Base-by-base conservation (phyloP, 139 green algal species). In the Chlamydomonas asymmetrica region DNA sequence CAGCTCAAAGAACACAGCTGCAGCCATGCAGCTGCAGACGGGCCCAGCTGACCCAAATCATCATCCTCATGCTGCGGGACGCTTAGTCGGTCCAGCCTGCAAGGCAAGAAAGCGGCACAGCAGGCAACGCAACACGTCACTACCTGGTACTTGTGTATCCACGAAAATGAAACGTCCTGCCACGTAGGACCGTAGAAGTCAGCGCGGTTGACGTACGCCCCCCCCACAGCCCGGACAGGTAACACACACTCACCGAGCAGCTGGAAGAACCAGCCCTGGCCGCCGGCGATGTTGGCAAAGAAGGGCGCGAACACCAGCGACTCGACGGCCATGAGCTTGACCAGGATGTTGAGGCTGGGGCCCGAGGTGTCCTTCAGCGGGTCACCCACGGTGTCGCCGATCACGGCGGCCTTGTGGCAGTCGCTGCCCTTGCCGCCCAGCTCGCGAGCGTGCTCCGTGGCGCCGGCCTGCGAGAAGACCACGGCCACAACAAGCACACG, bases 311-410 rank as follows among this genome's bases (percentile, higher is more conserved):
- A 91, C 73, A 98, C 94, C 60, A 98, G 86, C 1, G 87, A 95
- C 87, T 98, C 95, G 2, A 99, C 94, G 0, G 95, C 96, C 95
- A 98, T 98, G 32, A 99, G 93, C 92, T 99, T 99, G 84, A 99
- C 94, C 40, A 99, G 88, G 79, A 99, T 99, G 91, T 99, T 99
- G 48, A 99, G 88, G 39, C 93, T 95, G 32, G 95, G 95, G 62
- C 92, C 91, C 27, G 75, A 86, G 60, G 90, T 95, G 62, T 93
- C 95, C 91, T 99, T 99, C 20, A 99, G 92, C 25, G 96, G 96
- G 80, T 98, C 94, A 48, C 94, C 96, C 7, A 99, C 95, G n/a
- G 97, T 99, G 89, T 99, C 96, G 70, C 96, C 96, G 63, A 98
- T 96, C 45, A 99, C 96, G 45, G 96, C 94, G 20, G 95, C 96